phyloP scores from a whole-genome alignment of 306 rosid species.

The Pyrus communis region DNA sequence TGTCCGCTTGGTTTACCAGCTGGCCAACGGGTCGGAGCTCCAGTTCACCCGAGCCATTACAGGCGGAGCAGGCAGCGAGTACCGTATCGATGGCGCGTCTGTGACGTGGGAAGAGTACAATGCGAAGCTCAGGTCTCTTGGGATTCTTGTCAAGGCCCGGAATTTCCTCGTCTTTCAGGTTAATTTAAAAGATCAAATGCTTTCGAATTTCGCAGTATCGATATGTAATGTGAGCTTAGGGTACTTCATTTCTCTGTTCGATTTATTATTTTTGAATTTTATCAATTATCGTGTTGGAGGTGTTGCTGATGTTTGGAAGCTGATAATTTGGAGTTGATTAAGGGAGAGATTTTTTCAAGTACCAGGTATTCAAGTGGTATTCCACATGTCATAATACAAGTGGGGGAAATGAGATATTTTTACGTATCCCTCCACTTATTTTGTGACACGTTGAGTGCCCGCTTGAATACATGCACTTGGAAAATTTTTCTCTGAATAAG shows the following conservation, averaged over 20 bases:
- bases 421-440: no score
- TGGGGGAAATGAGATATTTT: no score
- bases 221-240: not conserved
- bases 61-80: conserved; percentile 77
- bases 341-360: no score
- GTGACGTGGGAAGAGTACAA: conserved; percentile 78
- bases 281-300: not conserved
- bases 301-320: not conserved
- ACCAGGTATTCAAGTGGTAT: no score
- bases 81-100: conserved; percentile 57
- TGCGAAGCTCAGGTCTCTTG: conserved; percentile 60
- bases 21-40: conserved; percentile 63
- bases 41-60: conserved; percentile 75
- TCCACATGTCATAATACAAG: no score
- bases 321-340: not conserved
- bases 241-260: not conserved
- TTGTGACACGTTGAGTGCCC: no score
- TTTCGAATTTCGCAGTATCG: not conserved
- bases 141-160: conserved; percentile 96
- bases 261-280: not conserved
- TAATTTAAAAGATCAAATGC: not conserved
- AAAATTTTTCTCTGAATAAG: not conserved
- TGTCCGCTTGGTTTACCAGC: conserved; percentile 75
- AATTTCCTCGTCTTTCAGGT: conserved; percentile 99
- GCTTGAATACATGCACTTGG: no score